Evolutionary conservation across 305 asterid species (phyloP).

Genomic region (Fraxinus sp.): DNA sequence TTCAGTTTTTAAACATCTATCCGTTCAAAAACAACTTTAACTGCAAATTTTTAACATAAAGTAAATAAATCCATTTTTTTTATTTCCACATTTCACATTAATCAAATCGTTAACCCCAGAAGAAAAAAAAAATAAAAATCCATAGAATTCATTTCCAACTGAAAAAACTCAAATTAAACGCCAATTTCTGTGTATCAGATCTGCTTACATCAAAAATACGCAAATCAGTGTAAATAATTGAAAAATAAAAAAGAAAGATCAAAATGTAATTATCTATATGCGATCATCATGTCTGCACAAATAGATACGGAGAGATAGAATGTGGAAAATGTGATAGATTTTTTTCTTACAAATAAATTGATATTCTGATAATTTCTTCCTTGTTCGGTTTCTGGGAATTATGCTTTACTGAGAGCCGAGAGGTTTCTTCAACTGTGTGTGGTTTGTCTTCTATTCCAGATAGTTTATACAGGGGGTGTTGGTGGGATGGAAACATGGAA

Average conservation of each 20-base stretch:
- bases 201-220: background rate
- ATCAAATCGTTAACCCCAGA: background rate
- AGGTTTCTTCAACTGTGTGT: background rate
- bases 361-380: background rate
- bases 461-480: background rate
- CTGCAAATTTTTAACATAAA: background rate
- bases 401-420: background rate
- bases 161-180: background rate
- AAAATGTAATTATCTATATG: background rate
- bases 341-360: background rate
- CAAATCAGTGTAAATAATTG: background rate
- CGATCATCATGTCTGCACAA: background rate
- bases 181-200: background rate
- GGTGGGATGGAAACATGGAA: constrained; percentile 7
- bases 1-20: background rate
- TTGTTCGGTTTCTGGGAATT: background rate
- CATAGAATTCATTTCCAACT: background rate
- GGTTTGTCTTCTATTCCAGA: background rate
- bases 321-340: background rate
- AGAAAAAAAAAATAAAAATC: background rate
- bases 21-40: background rate
- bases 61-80: background rate
- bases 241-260: background rate
- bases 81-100: background rate
- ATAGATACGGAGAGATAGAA: background rate